Evolutionary conservation across 2,329 filamentous ascomycete genomes (phyloP).

Genomic region (Chaetomium olivaceum): DNA sequence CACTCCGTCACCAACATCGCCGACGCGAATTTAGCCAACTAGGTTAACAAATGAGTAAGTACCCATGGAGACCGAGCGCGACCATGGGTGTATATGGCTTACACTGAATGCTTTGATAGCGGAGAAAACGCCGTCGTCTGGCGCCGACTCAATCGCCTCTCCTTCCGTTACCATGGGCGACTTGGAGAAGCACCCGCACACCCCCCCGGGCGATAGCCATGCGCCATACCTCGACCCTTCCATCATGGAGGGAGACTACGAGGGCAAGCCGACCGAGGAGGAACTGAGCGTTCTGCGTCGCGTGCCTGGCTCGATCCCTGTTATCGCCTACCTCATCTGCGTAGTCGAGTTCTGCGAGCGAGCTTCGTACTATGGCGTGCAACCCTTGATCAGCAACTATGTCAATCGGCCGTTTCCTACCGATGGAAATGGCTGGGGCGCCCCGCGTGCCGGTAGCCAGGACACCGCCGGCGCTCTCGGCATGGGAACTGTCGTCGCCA

Average conservation of each 20-base stretch:
- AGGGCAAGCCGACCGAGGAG: conserved; percentile 50
- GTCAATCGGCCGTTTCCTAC: conserved; percentile 60
- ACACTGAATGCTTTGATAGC: background rate
- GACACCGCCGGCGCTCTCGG: conserved; percentile 60
- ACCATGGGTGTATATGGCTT: background rate
- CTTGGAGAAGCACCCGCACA: conserved; percentile 21
- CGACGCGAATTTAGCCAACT: background rate
- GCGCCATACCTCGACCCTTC: conserved; percentile 34
- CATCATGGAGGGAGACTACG: conserved; percentile 31
- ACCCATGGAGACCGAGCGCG: background rate
- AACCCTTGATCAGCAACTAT: conserved; percentile 59
- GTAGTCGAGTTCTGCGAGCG: conserved; percentile 62
- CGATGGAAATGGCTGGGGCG: conserved; percentile 50
- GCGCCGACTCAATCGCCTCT: background rate
- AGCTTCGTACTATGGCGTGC: conserved; percentile 60
- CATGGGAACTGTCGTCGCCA: conserved; percentile 55
- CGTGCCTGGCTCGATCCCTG: conserved; percentile 54
- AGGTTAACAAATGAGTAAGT: conserved; percentile 14
- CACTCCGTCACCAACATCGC: background rate
- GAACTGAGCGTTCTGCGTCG: conserved; percentile 54
- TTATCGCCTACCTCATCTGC: conserved; percentile 58
- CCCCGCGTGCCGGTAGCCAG: conserved; percentile 43
- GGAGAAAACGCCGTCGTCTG: conserved; percentile 18
- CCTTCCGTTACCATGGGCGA: conserved; percentile 7
- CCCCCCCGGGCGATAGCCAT: conserved; percentile 17